Evolutionary conservation across 1,284 basidiomycete species (phyloP), one percentile per base, ranked within the genome.

Genomic region (Ustilago hordei): DNA sequence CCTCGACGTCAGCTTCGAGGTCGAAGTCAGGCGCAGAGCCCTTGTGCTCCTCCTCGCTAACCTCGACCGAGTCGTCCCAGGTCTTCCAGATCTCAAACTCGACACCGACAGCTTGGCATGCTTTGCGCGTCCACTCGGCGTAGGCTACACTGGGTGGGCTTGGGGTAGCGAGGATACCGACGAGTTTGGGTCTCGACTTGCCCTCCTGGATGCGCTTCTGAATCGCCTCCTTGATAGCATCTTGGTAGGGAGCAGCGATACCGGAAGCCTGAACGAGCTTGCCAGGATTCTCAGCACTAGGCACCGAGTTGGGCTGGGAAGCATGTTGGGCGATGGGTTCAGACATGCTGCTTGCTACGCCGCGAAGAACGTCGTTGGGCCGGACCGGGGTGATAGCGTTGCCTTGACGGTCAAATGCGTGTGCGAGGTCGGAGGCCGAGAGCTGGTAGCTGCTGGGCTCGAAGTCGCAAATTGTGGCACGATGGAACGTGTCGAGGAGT

Each of bases 61-160:
- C 78, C 34, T 69, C 75, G 35, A 68, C 75, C 47, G 76, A 68
- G 52, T 84, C 81, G 45, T 85, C 83, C 83, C 83, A 85, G 8
- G 84, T 85, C 72, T 82, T 83, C 83, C 84, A 85, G 58, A 85
- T 85, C 35, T 94, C 91, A 86, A 95, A 98, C 61, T 92, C 91
- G 70, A 98, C 91, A 0, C 95, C 95, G 43, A 98, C 90, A 48
- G 91, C 91, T 64, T 93, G 91, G 86, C 95, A 98, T 71, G 95
- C 94, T 84, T 92, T 95, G 86, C 90, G 90, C 48, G 96, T 98
- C 87, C 97, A 98, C 78, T 95, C 93, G 17, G 96, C 93, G 84
- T 99, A 99, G 75, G 90, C 92, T 82, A 91, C 91, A 84, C 95
- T 96, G 1, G 96, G 95, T 4, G 91, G 91, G 55, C 92, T 92